Percentiles rank a stretch among this genome's conserved stretches.
Evolutionary conservation across 257 asterid genomes (phyloP).

Genomic region (Haberlea rhodopensis): DNA sequence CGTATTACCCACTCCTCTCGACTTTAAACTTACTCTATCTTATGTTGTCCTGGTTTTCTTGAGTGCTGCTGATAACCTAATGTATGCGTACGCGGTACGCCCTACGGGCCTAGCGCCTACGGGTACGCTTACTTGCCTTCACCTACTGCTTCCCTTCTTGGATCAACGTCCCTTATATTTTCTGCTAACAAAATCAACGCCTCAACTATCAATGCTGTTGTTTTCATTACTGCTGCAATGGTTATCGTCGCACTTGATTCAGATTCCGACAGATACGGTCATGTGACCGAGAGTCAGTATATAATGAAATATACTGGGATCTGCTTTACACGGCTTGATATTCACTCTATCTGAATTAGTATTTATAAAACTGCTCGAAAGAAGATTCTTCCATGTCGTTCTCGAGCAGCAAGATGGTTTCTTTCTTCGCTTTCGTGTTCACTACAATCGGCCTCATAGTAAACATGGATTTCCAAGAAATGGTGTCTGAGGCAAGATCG

Average conservation of each 20-base stretch:
- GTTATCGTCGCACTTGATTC: constrained; percentile 81
- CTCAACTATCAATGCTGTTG: constrained; percentile 55
- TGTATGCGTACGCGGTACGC: constrained; percentile 97
- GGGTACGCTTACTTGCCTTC: constrained; percentile 92
- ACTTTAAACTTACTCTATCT: constrained; percentile 49
- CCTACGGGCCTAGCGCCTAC: no score
- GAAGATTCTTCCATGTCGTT: constrained; percentile 79
- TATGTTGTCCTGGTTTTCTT: constrained; percentile 66
- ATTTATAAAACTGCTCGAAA: constrained; percentile 55
- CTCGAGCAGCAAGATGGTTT: constrained; percentile 93
- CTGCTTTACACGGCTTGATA: constrained; percentile 79
- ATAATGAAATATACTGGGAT: constrained; percentile 68
- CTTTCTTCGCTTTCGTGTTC: constrained; percentile 63
- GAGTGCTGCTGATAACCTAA: constrained; percentile 75
- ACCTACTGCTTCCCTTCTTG: constrained; percentile 83
- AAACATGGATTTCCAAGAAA: constrained; percentile 49
- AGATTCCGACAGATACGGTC: constrained; percentile 58
- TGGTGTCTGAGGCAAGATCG: constrained; percentile 57
- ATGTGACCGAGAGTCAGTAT: constrained; percentile 48
- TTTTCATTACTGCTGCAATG: constrained; percentile 78
- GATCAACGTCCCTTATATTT: constrained; percentile 69
- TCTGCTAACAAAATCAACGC: constrained; percentile 77
- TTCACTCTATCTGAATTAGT: constrained; percentile 80
- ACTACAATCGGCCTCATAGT: constrained; percentile 67
- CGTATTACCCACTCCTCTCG: constrained; percentile 80